Base-by-base conservation (phyloP, 257 asterid genomes). In the Ehretia macrophylla region DNA sequence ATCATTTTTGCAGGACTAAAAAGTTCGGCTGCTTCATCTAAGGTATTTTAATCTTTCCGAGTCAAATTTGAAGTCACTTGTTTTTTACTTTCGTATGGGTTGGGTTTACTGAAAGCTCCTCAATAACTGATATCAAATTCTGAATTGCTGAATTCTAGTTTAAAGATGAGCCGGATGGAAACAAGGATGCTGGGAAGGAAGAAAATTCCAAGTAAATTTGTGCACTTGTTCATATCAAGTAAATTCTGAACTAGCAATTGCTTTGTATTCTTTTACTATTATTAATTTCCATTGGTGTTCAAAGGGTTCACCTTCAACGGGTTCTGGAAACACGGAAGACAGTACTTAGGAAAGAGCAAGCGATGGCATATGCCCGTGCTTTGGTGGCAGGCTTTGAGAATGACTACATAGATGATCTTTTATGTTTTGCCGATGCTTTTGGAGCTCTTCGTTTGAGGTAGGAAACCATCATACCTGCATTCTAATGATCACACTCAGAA, bases 341-440 rank as follows among this genome's bases (percentile, higher is more conserved):
- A n/a, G 79, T 83, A 52, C 82, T 88, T 32, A 75, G 77, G 83
- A 88, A 83, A 66, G 96, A 88, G 80, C 95, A 85, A 68, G 95
- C 93, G 22, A 88, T 88, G 96, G 95, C 96, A 45, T 85, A 83
- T 59, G 95, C 96, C 21, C 96, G 96, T n/a, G 87, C 96, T 51
- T 47, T 85, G 62, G 96, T 81, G 60, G 85, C 86, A 14, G 96
- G 96, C 1, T 88, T 76, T 40, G 93, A 83, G 68, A 75, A 72
- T 74, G 95, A 77, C 40, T 62, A 65, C 54, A 55, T 88, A 17
- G 79, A 83, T 12, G 90, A 85, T 62, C 86, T 88, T 47, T 75
- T 81, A 51, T 79, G 90, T 4, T 88, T 88, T 67, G 53, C 88
- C 47, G 86, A 88, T 68, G 86, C 83, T 59, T 88, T 85, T 76